Percentiles rank a stretch among this genome's conserved stretches.
Conservation (phyloP, 2,329 filamentous ascomycete genomes). For the Alternaria triticimaculans region DNA sequence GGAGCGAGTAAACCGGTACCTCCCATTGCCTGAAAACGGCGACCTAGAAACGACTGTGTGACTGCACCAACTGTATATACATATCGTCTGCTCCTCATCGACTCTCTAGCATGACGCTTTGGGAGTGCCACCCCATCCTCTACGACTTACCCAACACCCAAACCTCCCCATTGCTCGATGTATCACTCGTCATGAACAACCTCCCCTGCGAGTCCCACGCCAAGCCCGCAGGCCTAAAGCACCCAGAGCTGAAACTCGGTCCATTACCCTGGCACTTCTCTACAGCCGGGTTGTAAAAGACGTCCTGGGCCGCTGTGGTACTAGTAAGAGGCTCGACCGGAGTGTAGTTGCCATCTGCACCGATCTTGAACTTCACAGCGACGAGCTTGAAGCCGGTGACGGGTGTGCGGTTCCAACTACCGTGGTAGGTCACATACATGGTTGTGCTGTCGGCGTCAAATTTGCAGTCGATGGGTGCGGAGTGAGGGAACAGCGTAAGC, state of each 20-base stretch:
- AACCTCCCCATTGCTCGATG: conserved; percentile 36
- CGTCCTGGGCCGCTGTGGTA: conserved; percentile 57
- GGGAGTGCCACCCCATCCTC: not conserved
- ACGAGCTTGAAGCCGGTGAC: conserved; percentile 60
- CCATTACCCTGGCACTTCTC: conserved; percentile 57
- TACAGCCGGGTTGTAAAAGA: conserved; percentile 63
- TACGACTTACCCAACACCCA: conserved; percentile 42
- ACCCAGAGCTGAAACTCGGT: conserved; percentile 47
- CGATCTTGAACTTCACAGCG: conserved; percentile 52
- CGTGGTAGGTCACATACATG: conserved; percentile 74
- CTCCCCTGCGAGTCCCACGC: conserved; percentile 56
- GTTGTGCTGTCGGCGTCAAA: conserved; percentile 64
- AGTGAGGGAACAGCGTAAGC: conserved; percentile 69
- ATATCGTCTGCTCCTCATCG: not conserved
- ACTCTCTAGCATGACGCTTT: not conserved
- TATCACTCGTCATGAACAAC: conserved; percentile 62
- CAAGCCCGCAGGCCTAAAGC: conserved; percentile 69
- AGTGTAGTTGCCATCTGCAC: conserved; percentile 43
- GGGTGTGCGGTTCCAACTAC: conserved; percentile 65
- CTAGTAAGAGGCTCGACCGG: conserved; percentile 55
- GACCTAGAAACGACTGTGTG: not conserved
- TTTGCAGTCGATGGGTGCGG: conserved; percentile 72
- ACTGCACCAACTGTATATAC: not conserved
- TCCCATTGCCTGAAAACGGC: not conserved
- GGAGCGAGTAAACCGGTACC: not conserved